A percentile compares a stretch with the other conserved stretches of the same genome.
Evolutionary conservation across 148 eudicot genomes (phyloP).

Genomic region (Drosera capensis): DNA sequence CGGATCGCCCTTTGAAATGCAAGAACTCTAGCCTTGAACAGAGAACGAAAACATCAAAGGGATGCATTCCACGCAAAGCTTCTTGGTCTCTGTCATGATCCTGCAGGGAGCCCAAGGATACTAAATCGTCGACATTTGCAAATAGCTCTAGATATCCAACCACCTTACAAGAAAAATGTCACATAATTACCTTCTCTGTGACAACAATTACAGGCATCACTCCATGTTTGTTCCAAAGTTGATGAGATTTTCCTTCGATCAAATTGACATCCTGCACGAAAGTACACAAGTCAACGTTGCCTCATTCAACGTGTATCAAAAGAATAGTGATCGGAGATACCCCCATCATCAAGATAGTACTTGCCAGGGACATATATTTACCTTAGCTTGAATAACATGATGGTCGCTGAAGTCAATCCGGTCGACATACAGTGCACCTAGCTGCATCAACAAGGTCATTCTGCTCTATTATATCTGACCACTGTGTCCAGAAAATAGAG

Average conservation of each 20-base stretch:
- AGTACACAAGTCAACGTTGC: no score
- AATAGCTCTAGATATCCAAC: background rate
- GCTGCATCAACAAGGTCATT: constrained; percentile 30
- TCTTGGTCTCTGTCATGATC: constrained; percentile 75
- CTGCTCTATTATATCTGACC: background rate
- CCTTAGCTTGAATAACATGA: constrained; percentile 49
- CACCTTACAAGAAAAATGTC: background rate
- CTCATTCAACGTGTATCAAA: no score
- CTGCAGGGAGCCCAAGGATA: constrained; percentile 23
- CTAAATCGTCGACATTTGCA: background rate
- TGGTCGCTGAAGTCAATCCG: constrained; percentile 70
- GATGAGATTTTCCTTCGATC: constrained; percentile 36
- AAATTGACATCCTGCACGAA: constrained; percentile 36
- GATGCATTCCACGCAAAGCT: constrained; percentile 30
- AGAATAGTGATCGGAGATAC: background rate
- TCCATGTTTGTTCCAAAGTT: constrained; percentile 29
- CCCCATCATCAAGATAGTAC: no score
- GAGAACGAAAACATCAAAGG: constrained; percentile 53
- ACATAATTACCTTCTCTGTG: constrained; percentile 71
- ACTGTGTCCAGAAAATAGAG: background rate
- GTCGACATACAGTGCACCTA: constrained; percentile 51
- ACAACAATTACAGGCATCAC: constrained; percentile 42
- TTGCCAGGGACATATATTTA: constrained; percentile 12
- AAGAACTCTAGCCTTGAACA: constrained; percentile 45
- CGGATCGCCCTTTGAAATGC: constrained; percentile 28